Percentiles rank a stretch among this genome's conserved stretches.
Conservation (phyloP, 495 filamentous ascomycete species). For the Bombardia bombarda region DNA sequence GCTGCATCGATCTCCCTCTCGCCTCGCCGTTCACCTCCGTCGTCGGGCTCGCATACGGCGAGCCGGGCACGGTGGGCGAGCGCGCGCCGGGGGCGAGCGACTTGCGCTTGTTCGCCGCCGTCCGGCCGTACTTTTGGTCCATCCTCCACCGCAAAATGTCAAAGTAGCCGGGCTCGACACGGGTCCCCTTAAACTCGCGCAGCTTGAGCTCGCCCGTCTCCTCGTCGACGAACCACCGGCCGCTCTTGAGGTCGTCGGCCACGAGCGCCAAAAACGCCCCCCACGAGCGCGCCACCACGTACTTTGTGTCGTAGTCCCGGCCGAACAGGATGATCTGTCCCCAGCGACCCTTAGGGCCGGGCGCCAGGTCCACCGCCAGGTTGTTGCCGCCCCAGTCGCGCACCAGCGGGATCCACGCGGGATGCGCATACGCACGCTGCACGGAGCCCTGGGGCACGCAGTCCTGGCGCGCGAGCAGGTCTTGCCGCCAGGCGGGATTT, state of each 20-base stretch:
- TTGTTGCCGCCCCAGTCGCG: slow-evolving; percentile 99
- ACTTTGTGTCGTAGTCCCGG: slow-evolving; percentile 97
- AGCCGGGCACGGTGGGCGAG: slow-evolving; percentile 36
- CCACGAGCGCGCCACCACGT: slow-evolving; percentile 92
- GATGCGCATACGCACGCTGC: slow-evolving; percentile 89
- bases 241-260: slow-evolving; percentile 81
- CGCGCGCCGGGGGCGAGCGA: slow-evolving; percentile 27
- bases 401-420: slow-evolving; percentile 91
- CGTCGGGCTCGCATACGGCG: slow-evolving; percentile 45
- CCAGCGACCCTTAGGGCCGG: slow-evolving; percentile 85
- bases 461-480: slow-evolving; percentile 76
- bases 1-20: slow-evolving; percentile 47
- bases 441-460: slow-evolving; percentile 80
- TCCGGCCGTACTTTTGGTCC: slow-evolving; percentile 87
- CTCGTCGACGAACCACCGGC: slow-evolving; percentile 84
- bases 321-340: slow-evolving; percentile 96
- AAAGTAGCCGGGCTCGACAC: slow-evolving; percentile 88
- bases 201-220: slow-evolving; percentile 87
- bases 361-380: slow-evolving; percentile 87
- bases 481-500: slow-evolving; percentile 71
- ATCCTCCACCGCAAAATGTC: slow-evolving; percentile 90
- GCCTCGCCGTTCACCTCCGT: slow-evolving; percentile 35
- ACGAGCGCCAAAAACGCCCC: slow-evolving; percentile 75
- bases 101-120: slow-evolving; percentile 36
- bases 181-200: slow-evolving; percentile 77